Conservation (phyloP, 106 monocot species). For the Platanthera zijinensis region DNA sequence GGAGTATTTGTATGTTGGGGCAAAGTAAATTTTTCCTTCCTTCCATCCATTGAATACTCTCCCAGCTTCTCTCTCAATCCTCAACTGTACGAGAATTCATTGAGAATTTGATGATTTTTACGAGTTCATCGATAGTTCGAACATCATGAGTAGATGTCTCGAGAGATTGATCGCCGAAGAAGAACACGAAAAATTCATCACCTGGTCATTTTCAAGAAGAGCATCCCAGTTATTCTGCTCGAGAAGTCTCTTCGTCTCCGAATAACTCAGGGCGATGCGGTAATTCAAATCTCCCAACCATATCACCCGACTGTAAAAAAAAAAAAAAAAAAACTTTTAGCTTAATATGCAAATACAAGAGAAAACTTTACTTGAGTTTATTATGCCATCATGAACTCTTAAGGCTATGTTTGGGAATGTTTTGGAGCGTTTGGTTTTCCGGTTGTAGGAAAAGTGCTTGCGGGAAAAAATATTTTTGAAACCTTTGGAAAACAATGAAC, state of each 20-base stretch:
- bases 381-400: too few relatives aligned
- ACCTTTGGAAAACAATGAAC: too few relatives aligned
- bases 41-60: conserved; percentile 14
- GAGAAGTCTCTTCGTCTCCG: conserved; percentile 36
- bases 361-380: too few relatives aligned
- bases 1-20: conserved; percentile 17
- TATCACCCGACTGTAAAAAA: conserved; percentile 35
- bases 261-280: conserved; percentile 45
- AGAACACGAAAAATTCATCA: not conserved
- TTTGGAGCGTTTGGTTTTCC: too few relatives aligned
- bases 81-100: conserved; percentile 2
- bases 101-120: not conserved
- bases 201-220: conserved; percentile 60
- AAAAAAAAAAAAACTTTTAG: not conserved
- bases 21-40: conserved; percentile 13
- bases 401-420: too few relatives aligned
- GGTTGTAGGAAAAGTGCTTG: too few relatives aligned
- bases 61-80: conserved; percentile 10
- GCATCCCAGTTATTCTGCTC: conserved; percentile 42
- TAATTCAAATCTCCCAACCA: conserved; percentile 67
- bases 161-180: not conserved
- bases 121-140: not conserved
- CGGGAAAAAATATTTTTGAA: too few relatives aligned
- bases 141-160: not conserved
- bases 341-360: too few relatives aligned